These are phyloP conservation scores for Suhomyces kilbournensis DNA, from an alignment of 805 yeast genomes.

Conservation along the genomic window DNA sequence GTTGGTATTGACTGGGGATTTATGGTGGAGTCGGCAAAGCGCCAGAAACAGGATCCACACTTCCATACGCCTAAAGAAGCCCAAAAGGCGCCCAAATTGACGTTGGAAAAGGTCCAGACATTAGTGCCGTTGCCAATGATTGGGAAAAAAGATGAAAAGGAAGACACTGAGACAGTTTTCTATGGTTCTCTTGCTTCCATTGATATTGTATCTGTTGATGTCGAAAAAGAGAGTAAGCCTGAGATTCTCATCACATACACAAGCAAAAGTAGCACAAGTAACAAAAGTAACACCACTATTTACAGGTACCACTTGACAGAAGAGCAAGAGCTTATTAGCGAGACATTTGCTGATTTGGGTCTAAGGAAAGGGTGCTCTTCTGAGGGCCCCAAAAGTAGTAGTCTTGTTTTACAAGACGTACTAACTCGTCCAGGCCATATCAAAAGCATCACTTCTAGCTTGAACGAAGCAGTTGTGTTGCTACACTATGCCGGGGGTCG, in stretches of 20 bases:
- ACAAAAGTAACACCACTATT: conserved; percentile 16
- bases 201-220: conserved; percentile 46
- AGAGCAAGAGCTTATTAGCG: conserved; percentile 21
- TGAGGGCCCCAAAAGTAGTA: neutral
- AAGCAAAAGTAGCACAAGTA: conserved; percentile 5
- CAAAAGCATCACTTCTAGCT: conserved; percentile 30
- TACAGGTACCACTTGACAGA: conserved; percentile 28
- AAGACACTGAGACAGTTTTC: neutral
- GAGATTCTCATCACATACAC: conserved; percentile 47
- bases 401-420: conserved; percentile 26
- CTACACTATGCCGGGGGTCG: conserved; percentile 43
- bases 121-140: conserved; percentile 23
- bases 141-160: neutral
- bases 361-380: conserved; percentile 8
- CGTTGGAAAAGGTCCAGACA: conserved; percentile 30
- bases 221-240: conserved; percentile 37
- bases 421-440: conserved; percentile 22
- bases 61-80: conserved; percentile 48
- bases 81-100: conserved; percentile 40
- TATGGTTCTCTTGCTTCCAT: conserved; percentile 25
- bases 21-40: conserved; percentile 44
- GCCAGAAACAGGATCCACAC: conserved; percentile 45
- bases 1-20: conserved; percentile 57
- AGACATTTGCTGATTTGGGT: conserved; percentile 32
- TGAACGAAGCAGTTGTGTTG: conserved; percentile 40